A percentile compares a stretch with the other conserved stretches of the same genome.
Conservation (phyloP, 176 grass and related monocot genomes). For the Tuctoria greenei region DNA sequence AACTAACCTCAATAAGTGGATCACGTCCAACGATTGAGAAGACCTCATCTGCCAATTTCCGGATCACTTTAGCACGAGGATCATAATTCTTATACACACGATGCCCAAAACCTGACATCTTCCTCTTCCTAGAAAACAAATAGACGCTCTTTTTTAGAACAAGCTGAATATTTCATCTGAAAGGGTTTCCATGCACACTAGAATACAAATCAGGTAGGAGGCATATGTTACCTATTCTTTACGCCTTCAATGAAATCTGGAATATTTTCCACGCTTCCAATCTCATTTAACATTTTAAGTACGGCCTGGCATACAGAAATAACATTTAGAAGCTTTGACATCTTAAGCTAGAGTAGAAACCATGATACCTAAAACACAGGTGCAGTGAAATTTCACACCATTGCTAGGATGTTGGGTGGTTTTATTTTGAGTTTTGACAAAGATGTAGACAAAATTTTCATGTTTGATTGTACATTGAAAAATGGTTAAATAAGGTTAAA, state of each 20-base stretch:
- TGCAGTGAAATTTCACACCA: not conserved
- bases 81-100: conserved; percentile 99
- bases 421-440: not conserved
- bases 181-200: conserved; percentile 1
- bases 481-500: not conserved
- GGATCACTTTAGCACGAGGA: conserved; percentile 93
- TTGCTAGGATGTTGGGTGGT: not conserved
- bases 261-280: conserved; percentile 86
- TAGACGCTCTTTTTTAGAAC: conserved; percentile 12
- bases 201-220: not conserved
- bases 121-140: conserved; percentile 68
- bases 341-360: not conserved
- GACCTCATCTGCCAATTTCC: conserved; percentile 91
- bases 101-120: conserved; percentile 96
- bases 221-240: conserved; percentile 74
- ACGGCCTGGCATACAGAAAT: conserved; percentile 67
- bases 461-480: not conserved
- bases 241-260: conserved; percentile 94
- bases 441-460: not conserved
- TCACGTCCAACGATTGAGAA: conserved; percentile 95
- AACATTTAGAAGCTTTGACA: conserved; percentile 20
- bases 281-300: conserved; percentile 97
- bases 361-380: not conserved
- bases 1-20: conserved; percentile 84
- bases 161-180: not conserved